Conservation (phyloP, 306 rosid species). For the Malus asiatica region DNA sequence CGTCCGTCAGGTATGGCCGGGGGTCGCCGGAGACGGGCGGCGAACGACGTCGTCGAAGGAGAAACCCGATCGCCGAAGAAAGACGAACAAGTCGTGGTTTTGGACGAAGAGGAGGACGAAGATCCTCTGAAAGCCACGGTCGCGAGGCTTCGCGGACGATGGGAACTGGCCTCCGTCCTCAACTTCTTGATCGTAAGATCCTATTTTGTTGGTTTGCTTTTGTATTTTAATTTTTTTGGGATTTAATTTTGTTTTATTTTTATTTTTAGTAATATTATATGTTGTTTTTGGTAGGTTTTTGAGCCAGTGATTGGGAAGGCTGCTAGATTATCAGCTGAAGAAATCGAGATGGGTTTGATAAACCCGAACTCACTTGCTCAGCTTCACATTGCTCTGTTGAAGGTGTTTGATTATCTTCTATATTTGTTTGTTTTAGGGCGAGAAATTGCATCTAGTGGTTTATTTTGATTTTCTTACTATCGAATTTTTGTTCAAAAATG, state of each 20-base stretch:
- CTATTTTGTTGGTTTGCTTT: background rate
- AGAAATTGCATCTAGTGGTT: background rate
- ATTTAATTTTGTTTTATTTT: background rate
- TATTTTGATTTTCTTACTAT: background rate
- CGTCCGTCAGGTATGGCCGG: constrained; percentile 17
- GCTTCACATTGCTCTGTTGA: constrained; percentile 67
- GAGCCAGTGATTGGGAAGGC: constrained; percentile 49
- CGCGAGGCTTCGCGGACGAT: constrained; percentile 50
- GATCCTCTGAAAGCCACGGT: constrained; percentile 25
- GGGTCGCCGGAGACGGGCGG: constrained; percentile 15
- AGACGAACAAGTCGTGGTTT: constrained; percentile 12
- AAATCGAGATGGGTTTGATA: constrained; percentile 63
- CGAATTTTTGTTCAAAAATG: background rate
- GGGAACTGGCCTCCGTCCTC: constrained; percentile 89
- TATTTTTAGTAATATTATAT: background rate
- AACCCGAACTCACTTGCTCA: constrained; percentile 50
- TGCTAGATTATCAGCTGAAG: constrained; percentile 59
- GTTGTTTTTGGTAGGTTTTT: constrained; percentile 47
- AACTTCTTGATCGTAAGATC: constrained; percentile 59
- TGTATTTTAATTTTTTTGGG: background rate
- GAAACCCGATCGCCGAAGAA: constrained; percentile 23
- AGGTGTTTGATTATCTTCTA: constrained; percentile 34
- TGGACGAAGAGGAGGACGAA: constrained; percentile 6
- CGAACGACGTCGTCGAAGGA: background rate
- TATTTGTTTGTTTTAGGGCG: background rate